Percentiles rank a stretch among this genome's conserved stretches.
Conservation (phyloP, 2,329 filamentous ascomycete species). For the Hypocrella siamensis region DNA sequence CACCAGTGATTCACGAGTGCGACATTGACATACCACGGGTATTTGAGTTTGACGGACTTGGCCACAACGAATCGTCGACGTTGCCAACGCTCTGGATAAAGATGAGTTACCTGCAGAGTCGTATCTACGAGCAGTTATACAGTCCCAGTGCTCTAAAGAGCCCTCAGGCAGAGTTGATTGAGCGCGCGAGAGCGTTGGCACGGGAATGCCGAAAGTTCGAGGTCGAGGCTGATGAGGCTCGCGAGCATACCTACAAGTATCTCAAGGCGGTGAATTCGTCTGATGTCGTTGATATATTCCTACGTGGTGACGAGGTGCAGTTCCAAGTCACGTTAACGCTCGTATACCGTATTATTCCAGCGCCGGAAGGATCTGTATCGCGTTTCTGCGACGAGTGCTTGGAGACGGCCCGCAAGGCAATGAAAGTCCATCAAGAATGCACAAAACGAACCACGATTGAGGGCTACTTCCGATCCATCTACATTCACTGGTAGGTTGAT, state of each 20-base stretch:
- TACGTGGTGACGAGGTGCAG: slow-evolving; percentile 31
- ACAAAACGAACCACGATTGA: slow-evolving; percentile 26
- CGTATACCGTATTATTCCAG: slow-evolving; percentile 35
- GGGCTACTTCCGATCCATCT: slow-evolving; percentile 26
- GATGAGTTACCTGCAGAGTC: slow-evolving; percentile 39
- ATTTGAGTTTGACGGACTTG: slow-evolving; percentile 25
- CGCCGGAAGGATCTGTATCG: slow-evolving; percentile 22
- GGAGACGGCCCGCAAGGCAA: slow-evolving; percentile 30
- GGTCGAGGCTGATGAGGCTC: slow-evolving; percentile 17
- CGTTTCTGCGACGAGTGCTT: slow-evolving; percentile 34
- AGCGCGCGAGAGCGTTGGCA: slow-evolving; percentile 22
- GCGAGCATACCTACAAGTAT: slow-evolving; percentile 18
- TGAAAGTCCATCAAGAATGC: slow-evolving; percentile 27
- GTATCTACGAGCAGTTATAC: slow-evolving; percentile 43
- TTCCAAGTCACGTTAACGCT: slow-evolving; percentile 32
- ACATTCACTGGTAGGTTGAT: slow-evolving; percentile 39
- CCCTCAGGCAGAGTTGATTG: slow-evolving; percentile 22
- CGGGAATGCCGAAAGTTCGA: slow-evolving; percentile 21
- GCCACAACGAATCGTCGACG: slow-evolving; percentile 12
- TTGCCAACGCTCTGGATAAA: slow-evolving; percentile 39
- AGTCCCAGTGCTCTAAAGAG: slow-evolving; percentile 28
- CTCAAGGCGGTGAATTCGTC: slow-evolving; percentile 22
- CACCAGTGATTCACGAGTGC: slow-evolving; percentile 41
- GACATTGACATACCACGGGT: slow-evolving; percentile 36
- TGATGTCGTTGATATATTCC: slow-evolving; percentile 24